Conservation (phyloP, 2,329 filamentous ascomycete genomes). For the Trichophaea hybrida region DNA sequence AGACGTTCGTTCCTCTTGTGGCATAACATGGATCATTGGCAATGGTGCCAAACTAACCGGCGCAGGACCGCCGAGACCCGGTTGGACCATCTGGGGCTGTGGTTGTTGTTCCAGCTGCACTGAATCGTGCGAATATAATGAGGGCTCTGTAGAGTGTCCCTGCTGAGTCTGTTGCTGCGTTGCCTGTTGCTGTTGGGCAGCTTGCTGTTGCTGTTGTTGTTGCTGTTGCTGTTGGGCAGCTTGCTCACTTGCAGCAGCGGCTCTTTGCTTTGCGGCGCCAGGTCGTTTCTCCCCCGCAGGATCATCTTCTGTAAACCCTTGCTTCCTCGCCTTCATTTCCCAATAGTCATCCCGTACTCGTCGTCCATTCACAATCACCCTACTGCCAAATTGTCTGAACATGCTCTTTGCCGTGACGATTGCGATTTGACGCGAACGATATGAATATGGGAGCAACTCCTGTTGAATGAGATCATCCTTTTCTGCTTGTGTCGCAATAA, state of each 20-base stretch:
- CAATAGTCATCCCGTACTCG: slow-evolving; percentile 96
- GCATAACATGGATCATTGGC: slow-evolving; percentile 68
- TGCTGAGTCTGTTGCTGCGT: slow-evolving; percentile 56
- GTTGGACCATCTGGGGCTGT: slow-evolving; percentile 54
- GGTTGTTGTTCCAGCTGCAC: slow-evolving; percentile 51
- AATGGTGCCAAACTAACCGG: slow-evolving; percentile 56
- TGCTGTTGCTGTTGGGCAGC: slow-evolving; percentile 52
- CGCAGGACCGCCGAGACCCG: slow-evolving; percentile 53
- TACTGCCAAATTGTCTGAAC: slow-evolving; percentile 95
- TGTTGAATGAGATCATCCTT: slow-evolving; percentile 93
- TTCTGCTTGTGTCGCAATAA: slow-evolving; percentile 93
- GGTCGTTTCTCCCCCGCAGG: slow-evolving; percentile 90
- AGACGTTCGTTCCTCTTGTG: slow-evolving; percentile 58
- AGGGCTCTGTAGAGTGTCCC: slow-evolving; percentile 38
- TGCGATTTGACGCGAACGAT: slow-evolving; percentile 93
- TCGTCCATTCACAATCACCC: slow-evolving; percentile 77
- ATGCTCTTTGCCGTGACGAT: slow-evolving; percentile 96
- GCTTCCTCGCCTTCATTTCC: slow-evolving; percentile 92
- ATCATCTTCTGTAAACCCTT: slow-evolving; percentile 95
- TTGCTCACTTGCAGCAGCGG: slow-evolving; percentile 23
- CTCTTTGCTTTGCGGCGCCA: slow-evolving; percentile 56
- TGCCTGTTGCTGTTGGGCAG: slow-evolving; percentile 34
- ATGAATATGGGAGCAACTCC: slow-evolving; percentile 92
- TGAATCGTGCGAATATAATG: slow-evolving; percentile 69
- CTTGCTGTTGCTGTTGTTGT: slow-evolving; percentile 47